Percentiles rank a stretch among this genome's conserved stretches.
Evolutionary conservation across 179 eudicot genomes (phyloP).

Genomic region (Kewa caespitosa): DNA sequence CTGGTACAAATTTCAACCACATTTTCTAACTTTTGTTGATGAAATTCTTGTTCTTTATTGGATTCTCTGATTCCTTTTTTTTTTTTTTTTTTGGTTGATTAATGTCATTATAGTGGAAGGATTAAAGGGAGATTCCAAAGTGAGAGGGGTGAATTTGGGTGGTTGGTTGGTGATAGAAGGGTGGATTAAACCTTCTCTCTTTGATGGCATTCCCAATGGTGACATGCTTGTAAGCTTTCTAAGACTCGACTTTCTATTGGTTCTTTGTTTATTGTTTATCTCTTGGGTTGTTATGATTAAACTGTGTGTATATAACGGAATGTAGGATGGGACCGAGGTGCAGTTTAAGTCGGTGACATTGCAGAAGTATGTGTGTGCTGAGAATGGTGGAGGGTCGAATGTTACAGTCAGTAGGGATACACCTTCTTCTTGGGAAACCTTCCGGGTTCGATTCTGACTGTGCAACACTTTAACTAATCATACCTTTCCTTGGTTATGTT

Average conservation of each 20-base stretch:
- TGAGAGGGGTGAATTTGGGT: slow-evolving; percentile 86
- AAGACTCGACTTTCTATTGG: not conserved
- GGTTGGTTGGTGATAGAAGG: slow-evolving; percentile 90
- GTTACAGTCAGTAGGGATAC: slow-evolving; percentile 51
- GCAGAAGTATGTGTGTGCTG: slow-evolving; percentile 64
- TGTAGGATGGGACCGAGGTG: slow-evolving; percentile 79
- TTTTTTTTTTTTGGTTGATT: not conserved
- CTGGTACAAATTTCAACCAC: slow-evolving; percentile 40
- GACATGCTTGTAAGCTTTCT: slow-evolving; percentile 66
- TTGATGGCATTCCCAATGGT: slow-evolving; percentile 64
- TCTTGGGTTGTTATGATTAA: not conserved
- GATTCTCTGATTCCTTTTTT: not conserved
- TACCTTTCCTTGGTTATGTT: not conserved
- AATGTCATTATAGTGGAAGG: slow-evolving; percentile 60
- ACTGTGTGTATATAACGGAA: not conserved
- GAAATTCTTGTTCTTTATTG: not conserved
- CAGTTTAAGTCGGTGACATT: slow-evolving; percentile 65
- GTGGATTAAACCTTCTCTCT: slow-evolving; percentile 85
- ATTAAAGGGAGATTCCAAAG: slow-evolving; percentile 59
- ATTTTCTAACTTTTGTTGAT: not conserved
- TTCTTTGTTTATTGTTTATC: not conserved
- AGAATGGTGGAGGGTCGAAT: slow-evolving; percentile 65
- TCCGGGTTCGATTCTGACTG: slow-evolving; percentile 43
- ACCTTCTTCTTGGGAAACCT: slow-evolving; percentile 76
- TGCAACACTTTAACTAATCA: not conserved